Conservation (phyloP, 768 basidiomycete genomes). For the Collybia nuda region DNA sequence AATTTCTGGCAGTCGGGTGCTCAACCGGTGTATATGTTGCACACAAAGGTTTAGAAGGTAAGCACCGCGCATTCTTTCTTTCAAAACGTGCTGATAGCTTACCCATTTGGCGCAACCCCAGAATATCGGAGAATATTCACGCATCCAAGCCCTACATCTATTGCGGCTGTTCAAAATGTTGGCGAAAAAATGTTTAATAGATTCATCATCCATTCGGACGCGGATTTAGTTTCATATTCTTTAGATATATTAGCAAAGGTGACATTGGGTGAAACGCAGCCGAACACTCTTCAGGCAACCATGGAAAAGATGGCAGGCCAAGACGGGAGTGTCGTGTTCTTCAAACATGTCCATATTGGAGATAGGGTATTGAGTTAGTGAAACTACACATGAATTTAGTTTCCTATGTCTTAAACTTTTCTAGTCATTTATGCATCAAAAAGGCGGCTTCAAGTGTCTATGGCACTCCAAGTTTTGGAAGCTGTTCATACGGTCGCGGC, state of each 20-base stretch:
- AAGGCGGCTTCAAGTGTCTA: slow-evolving; percentile 54
- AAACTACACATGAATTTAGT: neutral
- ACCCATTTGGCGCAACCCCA: slow-evolving; percentile 21
- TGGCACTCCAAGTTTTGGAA: slow-evolving; percentile 60
- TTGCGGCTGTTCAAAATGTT: slow-evolving; percentile 53
- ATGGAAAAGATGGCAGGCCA: slow-evolving; percentile 58
- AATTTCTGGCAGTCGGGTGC: slow-evolving; percentile 65
- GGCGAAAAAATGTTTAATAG: slow-evolving; percentile 53
- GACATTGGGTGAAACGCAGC: slow-evolving; percentile 45
- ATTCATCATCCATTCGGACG: slow-evolving; percentile 64
- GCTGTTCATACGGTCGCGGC: slow-evolving; percentile 40
- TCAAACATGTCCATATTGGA: slow-evolving; percentile 52
- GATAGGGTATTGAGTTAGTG: slow-evolving; percentile 57
- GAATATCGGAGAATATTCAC: slow-evolving; percentile 61
- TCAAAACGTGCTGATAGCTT: neutral
- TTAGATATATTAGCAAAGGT: slow-evolving; percentile 68
- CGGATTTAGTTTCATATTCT: slow-evolving; percentile 61
- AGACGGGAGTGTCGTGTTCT: slow-evolving; percentile 61
- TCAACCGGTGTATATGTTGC: slow-evolving; percentile 71
- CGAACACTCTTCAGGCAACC: slow-evolving; percentile 50
- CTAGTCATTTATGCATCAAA: slow-evolving; percentile 72
- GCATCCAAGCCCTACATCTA: slow-evolving; percentile 45
- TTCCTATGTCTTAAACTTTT: neutral
- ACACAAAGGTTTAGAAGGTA: slow-evolving; percentile 53
- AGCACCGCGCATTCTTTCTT: slow-evolving; percentile 13